These are phyloP conservation scores for Cytospora piceae DNA, from an alignment of 2,329 filamentous ascomycete species.

Conservation along the genomic window DNA sequence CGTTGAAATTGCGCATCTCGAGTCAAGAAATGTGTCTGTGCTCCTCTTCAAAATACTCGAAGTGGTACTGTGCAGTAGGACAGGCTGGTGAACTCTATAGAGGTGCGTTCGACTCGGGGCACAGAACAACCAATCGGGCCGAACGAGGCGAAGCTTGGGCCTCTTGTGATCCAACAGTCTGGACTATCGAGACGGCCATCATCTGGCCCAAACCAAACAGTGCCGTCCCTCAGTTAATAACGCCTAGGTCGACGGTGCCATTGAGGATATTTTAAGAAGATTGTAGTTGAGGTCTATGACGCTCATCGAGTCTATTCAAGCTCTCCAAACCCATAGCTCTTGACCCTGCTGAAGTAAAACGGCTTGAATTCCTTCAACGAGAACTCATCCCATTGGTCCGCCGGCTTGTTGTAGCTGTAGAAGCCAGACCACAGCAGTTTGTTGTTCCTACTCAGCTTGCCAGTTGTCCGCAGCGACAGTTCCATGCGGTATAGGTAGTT, in stretches of 20 bases:
- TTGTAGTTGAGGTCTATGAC: not conserved
- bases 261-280: not conserved
- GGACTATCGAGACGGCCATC: not conserved
- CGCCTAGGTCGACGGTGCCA: not conserved
- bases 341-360: slow-evolving; percentile 69
- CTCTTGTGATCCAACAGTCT: not conserved
- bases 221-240: not conserved
- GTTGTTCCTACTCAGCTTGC: slow-evolving; percentile 72
- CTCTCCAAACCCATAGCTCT: slow-evolving; percentile 60
- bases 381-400: slow-evolving; percentile 90
- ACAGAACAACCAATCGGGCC: not conserved
- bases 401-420: slow-evolving; percentile 87
- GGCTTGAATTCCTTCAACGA: slow-evolving; percentile 61
- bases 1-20: not conserved
- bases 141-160: not conserved
- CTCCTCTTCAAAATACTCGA: not conserved
- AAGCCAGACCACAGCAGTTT: slow-evolving; percentile 88
- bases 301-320: not conserved
- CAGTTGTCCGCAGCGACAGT: slow-evolving; percentile 68
- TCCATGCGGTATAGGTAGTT: slow-evolving; percentile 89
- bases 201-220: not conserved
- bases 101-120: too few species aligned
- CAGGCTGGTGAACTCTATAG: not conserved
- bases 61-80: not conserved
- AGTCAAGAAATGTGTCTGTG: not conserved